phyloP scores from a whole-genome alignment of 2,329 filamentous ascomycete genomes.

The Atkinsonella hypoxylon region DNA sequence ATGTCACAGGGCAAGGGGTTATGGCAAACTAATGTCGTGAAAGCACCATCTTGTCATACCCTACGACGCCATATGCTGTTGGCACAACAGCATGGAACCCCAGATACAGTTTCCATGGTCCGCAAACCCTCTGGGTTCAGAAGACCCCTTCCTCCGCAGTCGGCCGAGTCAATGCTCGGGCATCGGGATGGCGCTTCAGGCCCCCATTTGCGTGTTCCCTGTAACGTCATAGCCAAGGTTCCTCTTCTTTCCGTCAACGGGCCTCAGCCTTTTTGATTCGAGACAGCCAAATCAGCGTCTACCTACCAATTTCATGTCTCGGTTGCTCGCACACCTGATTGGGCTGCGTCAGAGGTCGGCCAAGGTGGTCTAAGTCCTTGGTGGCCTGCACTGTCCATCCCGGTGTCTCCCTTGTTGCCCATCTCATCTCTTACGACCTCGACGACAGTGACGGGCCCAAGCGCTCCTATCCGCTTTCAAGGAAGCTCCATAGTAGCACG shows the following conservation, averaged over 20 bases:
- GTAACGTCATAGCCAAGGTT: neutral
- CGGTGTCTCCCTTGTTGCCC: neutral
- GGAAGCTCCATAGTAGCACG: neutral
- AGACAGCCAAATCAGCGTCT: neutral
- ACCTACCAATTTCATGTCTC: neutral
- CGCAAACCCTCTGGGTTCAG: neutral
- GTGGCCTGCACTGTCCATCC: neutral
- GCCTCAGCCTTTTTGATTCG: neutral
- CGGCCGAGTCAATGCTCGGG: conserved; percentile 2
- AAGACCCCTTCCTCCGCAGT: neutral
- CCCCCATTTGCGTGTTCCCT: neutral
- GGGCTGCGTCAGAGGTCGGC: neutral
- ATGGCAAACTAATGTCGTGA: neutral
- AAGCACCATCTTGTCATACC: conserved; percentile 4
- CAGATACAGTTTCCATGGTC: neutral
- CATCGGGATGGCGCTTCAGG: neutral
- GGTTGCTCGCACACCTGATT: conserved; percentile 4
- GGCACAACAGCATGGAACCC: conserved; percentile 2
- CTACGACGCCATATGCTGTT: neutral
- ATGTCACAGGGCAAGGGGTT: neutral
- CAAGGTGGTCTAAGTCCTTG: neutral
- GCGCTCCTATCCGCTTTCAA: neutral
- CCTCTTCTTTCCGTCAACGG: neutral
- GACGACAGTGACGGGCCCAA: conserved; percentile 1
- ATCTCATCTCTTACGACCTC: conserved; percentile 1